phyloP scores from a whole-genome alignment of 371 early-diverging fungal genomes.

The Blyttiomyces sp. region DNA sequence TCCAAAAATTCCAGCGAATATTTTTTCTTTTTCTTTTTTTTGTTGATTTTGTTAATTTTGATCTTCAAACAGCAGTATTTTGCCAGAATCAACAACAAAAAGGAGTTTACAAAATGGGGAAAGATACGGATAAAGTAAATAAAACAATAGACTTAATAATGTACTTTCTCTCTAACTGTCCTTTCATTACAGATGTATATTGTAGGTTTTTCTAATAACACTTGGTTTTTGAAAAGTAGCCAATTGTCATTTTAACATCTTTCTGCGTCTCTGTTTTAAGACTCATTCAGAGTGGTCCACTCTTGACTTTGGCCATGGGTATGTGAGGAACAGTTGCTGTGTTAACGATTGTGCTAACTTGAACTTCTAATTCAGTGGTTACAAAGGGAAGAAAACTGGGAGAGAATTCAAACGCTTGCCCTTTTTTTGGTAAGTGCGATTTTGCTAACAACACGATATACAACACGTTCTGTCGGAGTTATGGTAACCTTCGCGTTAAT shows the following conservation, averaged over 20 bases:
- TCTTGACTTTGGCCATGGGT: slow-evolving; percentile 25
- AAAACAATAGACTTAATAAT: no score
- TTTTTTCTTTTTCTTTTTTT: background rate
- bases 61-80: no score
- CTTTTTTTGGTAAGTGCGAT: slow-evolving; percentile 50
- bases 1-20: background rate
- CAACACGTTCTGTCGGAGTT: no score
- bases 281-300: slow-evolving; percentile 90
- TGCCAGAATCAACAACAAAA: no score
- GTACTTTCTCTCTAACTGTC: background rate
- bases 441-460: background rate
- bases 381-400: slow-evolving; percentile 34
- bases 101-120: no score
- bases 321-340: background rate
- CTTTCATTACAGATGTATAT: background rate
- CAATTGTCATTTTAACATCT: background rate
- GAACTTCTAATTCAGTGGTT: slow-evolving; percentile 13
- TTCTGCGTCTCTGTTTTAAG: slow-evolving; percentile 50
- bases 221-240: background rate
- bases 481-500: no score
- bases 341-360: background rate
- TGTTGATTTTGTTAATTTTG: background rate
- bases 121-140: slow-evolving; percentile 43
- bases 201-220: background rate
- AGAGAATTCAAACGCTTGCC: slow-evolving; percentile 67